A percentile compares a stretch with the other conserved stretches of the same genome.
These are phyloP conservation scores for Brettanomyces sp. DNA, from an alignment of 805 yeast species.

Conservation along the genomic window DNA sequence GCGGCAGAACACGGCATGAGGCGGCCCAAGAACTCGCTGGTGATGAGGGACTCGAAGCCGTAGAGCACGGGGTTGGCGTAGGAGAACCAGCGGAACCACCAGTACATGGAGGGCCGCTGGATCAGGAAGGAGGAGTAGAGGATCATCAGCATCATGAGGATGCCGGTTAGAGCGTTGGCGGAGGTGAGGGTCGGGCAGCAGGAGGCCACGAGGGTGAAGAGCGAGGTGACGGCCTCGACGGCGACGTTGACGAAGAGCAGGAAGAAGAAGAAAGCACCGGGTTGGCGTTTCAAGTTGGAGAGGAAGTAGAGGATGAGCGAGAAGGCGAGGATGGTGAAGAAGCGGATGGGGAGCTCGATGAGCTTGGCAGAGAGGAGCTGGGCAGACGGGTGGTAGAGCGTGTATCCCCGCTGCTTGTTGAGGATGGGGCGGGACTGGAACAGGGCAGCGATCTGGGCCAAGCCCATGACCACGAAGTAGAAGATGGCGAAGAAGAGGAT, in stretches of 20 bases:
- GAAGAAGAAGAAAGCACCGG: conserved; percentile 48
- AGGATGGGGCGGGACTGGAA: conserved; percentile 55
- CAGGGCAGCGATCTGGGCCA: conserved; percentile 52
- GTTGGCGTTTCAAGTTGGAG: conserved; percentile 39
- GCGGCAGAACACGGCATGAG: conserved; percentile 37
- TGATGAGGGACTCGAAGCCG: conserved; percentile 44
- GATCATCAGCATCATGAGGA: conserved; percentile 39
- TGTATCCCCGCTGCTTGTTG: conserved; percentile 54
- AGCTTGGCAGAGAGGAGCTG: conserved; percentile 50
- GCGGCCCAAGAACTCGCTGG: conserved; percentile 48
- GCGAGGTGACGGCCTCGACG: conserved; percentile 36
- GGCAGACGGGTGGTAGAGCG: conserved; percentile 59
- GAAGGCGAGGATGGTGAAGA: conserved; percentile 38
- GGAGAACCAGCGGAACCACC: conserved; percentile 53
- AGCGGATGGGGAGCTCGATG: conserved; percentile 48
- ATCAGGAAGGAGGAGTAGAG: conserved; percentile 61
- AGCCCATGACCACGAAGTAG: conserved; percentile 49
- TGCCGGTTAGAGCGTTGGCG: conserved; percentile 56
- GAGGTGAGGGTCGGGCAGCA: conserved; percentile 36
- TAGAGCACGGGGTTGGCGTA: conserved; percentile 40
- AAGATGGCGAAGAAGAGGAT: conserved; percentile 50
- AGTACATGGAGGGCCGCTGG: conserved; percentile 48
- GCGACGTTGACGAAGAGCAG: conserved; percentile 27
- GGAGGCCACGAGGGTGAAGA: conserved; percentile 48
- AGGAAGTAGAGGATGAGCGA: conserved; percentile 41